phyloP scores from a whole-genome alignment of 1,284 basidiomycete genomes.

The Heliocybe sulcata region DNA sequence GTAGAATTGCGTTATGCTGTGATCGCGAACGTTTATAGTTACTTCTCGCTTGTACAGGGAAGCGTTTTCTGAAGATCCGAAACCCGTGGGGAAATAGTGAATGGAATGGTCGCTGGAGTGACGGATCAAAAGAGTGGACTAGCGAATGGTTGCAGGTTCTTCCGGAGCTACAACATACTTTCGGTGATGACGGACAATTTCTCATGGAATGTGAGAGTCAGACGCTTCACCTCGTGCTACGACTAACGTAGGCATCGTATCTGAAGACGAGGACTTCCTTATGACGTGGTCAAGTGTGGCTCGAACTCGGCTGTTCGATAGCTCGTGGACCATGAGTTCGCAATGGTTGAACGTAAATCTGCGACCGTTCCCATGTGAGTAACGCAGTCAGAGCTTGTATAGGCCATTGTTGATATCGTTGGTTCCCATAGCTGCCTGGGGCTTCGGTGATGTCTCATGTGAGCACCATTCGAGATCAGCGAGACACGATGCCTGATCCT shows the following conservation, averaged over 20 bases:
- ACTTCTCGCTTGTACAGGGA: conserved; percentile 17
- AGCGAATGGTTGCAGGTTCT: conserved; percentile 36
- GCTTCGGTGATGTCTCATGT: conserved; percentile 44
- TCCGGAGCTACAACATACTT: conserved; percentile 29
- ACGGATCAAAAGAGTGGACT: conserved; percentile 47
- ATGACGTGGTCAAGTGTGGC: conserved; percentile 37
- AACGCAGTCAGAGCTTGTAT: too few species aligned
- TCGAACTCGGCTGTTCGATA: conserved; percentile 39
- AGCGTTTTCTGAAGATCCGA: conserved; percentile 41
- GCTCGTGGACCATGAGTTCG: conserved; percentile 39
- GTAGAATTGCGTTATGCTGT: not conserved
- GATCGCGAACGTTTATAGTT: too few species aligned
- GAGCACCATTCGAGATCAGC: conserved; percentile 11
- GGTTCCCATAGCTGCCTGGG: conserved; percentile 24
- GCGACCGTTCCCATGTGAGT: conserved; percentile 21
- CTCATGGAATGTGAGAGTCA: conserved; percentile 42
- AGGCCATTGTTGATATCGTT: not conserved
- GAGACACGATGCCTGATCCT: not conserved
- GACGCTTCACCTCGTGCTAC: not conserved
- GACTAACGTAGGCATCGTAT: not conserved
- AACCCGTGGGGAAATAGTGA: conserved; percentile 48
- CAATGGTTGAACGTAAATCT: conserved; percentile 36
- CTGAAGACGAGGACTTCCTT: conserved; percentile 40
- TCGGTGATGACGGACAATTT: conserved; percentile 46
- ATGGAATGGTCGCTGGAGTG: conserved; percentile 46